Conservation (phyloP, 2,329 filamentous ascomycete genomes). For the Calonectria hongkongensis region DNA sequence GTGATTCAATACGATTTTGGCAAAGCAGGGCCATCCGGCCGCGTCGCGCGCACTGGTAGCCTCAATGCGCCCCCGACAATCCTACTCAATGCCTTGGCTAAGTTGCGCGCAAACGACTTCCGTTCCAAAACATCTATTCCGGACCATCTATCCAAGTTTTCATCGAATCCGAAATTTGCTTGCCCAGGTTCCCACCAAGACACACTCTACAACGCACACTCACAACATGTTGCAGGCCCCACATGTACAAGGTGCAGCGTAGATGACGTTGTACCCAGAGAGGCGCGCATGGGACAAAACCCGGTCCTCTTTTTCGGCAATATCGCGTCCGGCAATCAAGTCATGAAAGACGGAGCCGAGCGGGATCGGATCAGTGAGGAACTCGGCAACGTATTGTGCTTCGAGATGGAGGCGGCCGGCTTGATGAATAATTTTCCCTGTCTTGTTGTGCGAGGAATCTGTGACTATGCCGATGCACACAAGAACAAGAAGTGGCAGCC, state of each 20-base stretch:
- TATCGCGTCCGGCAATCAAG: constrained; percentile 1
- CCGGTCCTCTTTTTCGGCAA: constrained; percentile 2
- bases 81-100: constrained; percentile 46
- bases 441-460: constrained; percentile 5
- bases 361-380: constrained; percentile 2
- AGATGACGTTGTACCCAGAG: background rate
- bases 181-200: background rate
- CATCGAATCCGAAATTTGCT: background rate
- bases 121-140: background rate
- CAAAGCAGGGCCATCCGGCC: constrained; percentile 48
- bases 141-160: background rate
- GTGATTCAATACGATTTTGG: constrained; percentile 58
- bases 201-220: background rate
- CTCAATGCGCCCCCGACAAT: background rate
- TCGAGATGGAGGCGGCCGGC: constrained; percentile 10
- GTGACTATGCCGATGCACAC: constrained; percentile 10
- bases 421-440: background rate
- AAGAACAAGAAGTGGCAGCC: constrained; percentile 20
- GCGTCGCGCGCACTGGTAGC: constrained; percentile 49
- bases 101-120: constrained; percentile 41
- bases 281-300: background rate
- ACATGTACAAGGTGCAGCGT: background rate
- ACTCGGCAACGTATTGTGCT: background rate
- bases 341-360: background rate
- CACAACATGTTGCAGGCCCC: background rate